Conservation (phyloP, 306 rosid species). For the Prunus campanulata region DNA sequence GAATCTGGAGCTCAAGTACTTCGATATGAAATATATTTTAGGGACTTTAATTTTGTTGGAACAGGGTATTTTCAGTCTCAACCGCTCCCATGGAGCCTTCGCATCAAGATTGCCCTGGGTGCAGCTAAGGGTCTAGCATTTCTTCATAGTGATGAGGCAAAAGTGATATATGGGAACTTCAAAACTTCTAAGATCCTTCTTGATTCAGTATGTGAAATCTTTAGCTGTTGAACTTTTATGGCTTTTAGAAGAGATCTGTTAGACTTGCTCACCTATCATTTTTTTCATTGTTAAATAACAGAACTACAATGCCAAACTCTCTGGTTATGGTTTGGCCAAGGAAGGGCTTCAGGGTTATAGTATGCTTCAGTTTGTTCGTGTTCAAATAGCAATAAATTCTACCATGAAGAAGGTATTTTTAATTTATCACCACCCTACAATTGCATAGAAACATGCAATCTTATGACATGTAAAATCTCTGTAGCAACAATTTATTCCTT, state of each 20-base stretch:
- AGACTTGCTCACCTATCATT: slow-evolving; percentile 15
- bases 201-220: slow-evolving; percentile 54
- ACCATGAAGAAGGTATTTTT: too few species aligned
- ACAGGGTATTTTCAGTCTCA: slow-evolving; percentile 81
- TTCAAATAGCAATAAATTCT: too few species aligned
- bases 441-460: too few species aligned
- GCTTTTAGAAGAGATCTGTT: slow-evolving; percentile 12
- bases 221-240: not conserved
- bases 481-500: too few species aligned
- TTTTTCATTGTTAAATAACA: slow-evolving; percentile 31
- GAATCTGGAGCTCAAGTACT: slow-evolving; percentile 1
- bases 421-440: too few species aligned
- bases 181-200: slow-evolving; percentile 80
- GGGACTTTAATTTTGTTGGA: slow-evolving; percentile 15
- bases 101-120: slow-evolving; percentile 81
- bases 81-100: slow-evolving; percentile 82
- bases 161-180: slow-evolving; percentile 93
- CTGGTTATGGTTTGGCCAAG: slow-evolving; percentile 96
- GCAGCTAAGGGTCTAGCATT: slow-evolving; percentile 93
- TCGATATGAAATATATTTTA: slow-evolving; percentile 2
- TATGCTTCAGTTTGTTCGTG: too few species aligned
- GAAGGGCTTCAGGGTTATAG: slow-evolving; percentile 81
- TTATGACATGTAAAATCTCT: too few species aligned
- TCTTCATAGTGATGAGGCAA: slow-evolving; percentile 90
- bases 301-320: slow-evolving; percentile 77